Base-by-base conservation (phyloP, 1,139 yeast genomes). In the Pichia sp. region DNA sequence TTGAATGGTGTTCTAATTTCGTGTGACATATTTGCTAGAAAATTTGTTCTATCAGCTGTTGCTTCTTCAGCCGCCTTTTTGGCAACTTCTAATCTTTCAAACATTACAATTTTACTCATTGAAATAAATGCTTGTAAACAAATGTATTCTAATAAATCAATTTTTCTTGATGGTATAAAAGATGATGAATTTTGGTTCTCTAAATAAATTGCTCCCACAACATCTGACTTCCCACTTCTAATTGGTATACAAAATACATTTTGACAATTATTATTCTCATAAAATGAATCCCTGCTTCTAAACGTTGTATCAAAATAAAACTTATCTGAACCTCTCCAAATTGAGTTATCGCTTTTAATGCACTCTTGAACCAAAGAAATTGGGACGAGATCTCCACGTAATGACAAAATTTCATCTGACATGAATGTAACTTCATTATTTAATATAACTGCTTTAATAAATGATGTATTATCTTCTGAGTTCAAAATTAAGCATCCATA, bases 1-100 rank as follows among this genome's bases (percentile, higher is more conserved):
- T 79, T 79, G 65, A 79, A 79, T 0, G 83, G 84, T 0, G 84
- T 79, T 55, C 84, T 66, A 48, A 79, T 79, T 60, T 79, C 84
- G 61, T 79, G 82, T 0, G 81, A 76, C 83, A 79, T 79, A 56
- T 79, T 79, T n/a, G 83, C 82, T 51, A 79, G 62, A 58, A 79
- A 79, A 50, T 80, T 74, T 1, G 83, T 81, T 66, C 77, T 79
- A 58, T 78, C 83, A 5, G 77, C 79, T 0, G 82, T 79, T 0
- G 84, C 83, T 51, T 77, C 82, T 58, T 79, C 83, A 0, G 84
- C 84, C 2, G 81, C 77, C 55, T 71, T 69, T 60, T 77, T 79
- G 5, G 84, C 83, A 29, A 73, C 55, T 58, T 75, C 79, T 75
- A 79, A 76, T 58, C 76, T 79, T 13, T 70, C 64, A 58, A 77